A percentile compares a stretch with the other conserved stretches of the same genome.
phyloP scores from a whole-genome alignment of 768 basidiomycete species.

The Terana coerulea region DNA sequence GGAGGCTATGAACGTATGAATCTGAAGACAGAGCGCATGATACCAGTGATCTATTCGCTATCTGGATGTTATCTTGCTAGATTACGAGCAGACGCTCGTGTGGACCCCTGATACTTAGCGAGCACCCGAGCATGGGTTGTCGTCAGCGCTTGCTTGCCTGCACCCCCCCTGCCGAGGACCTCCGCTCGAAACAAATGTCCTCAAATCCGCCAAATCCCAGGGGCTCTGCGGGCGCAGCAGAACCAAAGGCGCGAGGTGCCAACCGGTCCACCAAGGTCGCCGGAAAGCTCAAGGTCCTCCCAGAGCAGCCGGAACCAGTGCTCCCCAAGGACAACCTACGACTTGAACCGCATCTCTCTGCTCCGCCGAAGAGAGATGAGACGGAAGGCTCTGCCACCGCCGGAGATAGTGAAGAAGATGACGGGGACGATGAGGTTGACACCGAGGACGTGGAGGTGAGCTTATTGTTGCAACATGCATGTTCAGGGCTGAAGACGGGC shows the following conservation, averaged over 20 bases:
- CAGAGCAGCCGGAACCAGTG: constrained; percentile 69
- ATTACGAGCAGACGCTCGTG: no score
- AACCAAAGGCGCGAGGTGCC: constrained; percentile 63
- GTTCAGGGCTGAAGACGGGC: neutral
- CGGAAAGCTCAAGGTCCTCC: constrained; percentile 85
- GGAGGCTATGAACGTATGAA: neutral
- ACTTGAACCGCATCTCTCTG: constrained; percentile 3
- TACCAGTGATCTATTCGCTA: neutral
- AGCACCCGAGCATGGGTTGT: no score
- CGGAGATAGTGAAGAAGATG: constrained; percentile 68
- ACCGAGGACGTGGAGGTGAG: constrained; percentile 60
- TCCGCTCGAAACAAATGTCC: constrained; percentile 16
- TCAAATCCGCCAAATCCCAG: constrained; percentile 18
- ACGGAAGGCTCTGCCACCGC: constrained; percentile 35
- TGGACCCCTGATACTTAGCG: neutral
- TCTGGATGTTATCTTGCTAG: neutral
- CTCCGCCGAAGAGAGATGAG: constrained; percentile 19
- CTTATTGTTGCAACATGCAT: no score
- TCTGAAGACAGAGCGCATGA: neutral
- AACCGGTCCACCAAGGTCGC: constrained; percentile 79
- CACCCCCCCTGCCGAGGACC: no score
- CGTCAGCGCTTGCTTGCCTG: no score
- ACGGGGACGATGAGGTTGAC: constrained; percentile 59
- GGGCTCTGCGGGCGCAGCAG: constrained; percentile 21
- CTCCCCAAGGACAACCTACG: constrained; percentile 20